These are phyloP conservation scores for Butyriboletus loyo DNA, from an alignment of 768 basidiomycete genomes.

Conservation along the genomic window DNA sequence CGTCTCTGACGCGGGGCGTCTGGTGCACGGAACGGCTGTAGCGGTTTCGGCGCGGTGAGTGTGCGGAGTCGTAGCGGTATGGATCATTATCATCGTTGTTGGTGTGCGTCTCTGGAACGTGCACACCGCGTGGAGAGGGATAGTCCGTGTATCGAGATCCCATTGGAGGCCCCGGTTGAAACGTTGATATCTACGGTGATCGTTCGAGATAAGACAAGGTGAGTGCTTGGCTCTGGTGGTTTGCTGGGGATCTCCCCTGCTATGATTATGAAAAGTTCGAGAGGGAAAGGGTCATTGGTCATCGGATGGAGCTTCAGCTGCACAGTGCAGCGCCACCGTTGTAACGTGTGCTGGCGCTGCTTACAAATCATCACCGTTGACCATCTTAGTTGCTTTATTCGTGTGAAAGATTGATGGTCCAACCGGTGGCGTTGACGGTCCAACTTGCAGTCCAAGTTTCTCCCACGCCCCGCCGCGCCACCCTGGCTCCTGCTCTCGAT, in stretches of 20 bases:
- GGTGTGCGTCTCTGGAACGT: slow-evolving; percentile 17
- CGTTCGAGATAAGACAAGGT: background rate
- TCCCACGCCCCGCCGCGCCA: no score
- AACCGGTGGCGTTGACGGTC: no score
- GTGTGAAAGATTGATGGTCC: no score
- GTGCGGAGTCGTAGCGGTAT: slow-evolving; percentile 1
- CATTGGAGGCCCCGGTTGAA: slow-evolving; percentile 1
- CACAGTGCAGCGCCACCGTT: no score
- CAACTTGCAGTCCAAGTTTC: no score
- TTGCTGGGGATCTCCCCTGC: background rate
- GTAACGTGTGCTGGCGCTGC: no score
- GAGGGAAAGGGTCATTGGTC: background rate
- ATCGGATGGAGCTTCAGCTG: background rate
- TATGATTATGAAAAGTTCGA: background rate
- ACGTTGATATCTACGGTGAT: background rate
- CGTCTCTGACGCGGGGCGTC: slow-evolving; percentile 22
- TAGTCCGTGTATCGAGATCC: slow-evolving; percentile 23
- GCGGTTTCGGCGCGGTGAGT: slow-evolving; percentile 16
- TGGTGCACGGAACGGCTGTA: slow-evolving; percentile 20
- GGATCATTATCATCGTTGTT: slow-evolving; percentile 4
- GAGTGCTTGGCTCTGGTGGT: background rate
- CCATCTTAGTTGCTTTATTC: no score
- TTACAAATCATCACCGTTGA: no score
- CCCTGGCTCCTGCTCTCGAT: no score
- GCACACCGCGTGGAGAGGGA: slow-evolving; percentile 24